Evolutionary conservation across 1,139 yeast genomes (phyloP).

Genomic region (Taiozyma onychis): DNA sequence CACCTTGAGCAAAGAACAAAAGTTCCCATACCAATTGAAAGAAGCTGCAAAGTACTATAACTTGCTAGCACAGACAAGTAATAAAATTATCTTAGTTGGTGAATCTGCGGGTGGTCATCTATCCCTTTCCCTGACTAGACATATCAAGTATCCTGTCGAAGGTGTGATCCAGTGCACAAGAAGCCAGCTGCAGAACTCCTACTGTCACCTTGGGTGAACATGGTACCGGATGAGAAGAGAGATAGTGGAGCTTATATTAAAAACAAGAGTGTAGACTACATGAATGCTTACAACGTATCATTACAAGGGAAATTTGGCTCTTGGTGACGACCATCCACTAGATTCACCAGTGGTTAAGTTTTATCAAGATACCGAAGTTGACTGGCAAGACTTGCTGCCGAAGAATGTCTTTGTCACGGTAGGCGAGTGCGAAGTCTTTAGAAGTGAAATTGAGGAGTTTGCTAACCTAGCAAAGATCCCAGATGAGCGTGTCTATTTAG

Average conservation of each 20-base stretch:
- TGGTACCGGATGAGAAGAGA: constrained; percentile 21
- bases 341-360: constrained; percentile 24
- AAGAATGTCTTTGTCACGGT: constrained; percentile 28
- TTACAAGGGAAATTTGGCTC: constrained; percentile 24
- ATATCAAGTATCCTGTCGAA: constrained; percentile 28
- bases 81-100: constrained; percentile 35
- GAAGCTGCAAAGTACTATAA: constrained; percentile 31
- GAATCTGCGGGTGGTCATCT: constrained; percentile 47
- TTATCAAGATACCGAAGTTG: constrained; percentile 10
- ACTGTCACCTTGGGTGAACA: constrained; percentile 42
- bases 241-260: constrained; percentile 31
- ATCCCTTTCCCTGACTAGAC: constrained; percentile 30
- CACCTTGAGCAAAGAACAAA: constrained; percentile 29
- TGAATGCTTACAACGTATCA: constrained; percentile 11
- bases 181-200: constrained; percentile 33
- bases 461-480: background rate
- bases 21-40: constrained; percentile 37
- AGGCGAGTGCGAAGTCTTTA: constrained; percentile 37
- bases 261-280: constrained; percentile 28
- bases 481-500: background rate
- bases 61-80: constrained; percentile 30
- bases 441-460: background rate
- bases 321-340: background rate
- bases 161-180: constrained; percentile 13
- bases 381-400: constrained; percentile 32